These are phyloP conservation scores for Periconia sp. DNA, from an alignment of 2,329 filamentous ascomycete species.

Conservation along the genomic window DNA sequence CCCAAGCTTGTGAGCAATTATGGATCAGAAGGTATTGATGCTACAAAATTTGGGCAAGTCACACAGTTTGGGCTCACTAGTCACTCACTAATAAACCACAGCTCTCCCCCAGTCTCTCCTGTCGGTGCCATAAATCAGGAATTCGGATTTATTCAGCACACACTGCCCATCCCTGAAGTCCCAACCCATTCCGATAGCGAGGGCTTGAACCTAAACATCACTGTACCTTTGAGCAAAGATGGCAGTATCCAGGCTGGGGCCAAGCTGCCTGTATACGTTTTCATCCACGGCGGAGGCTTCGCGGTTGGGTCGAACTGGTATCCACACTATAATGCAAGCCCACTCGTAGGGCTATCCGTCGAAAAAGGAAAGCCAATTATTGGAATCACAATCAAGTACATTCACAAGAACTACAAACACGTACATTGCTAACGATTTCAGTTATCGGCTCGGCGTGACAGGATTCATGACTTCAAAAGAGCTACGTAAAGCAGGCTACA, in stretches of 20 bases:
- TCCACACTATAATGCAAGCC: conserved; percentile 57
- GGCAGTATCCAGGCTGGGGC: conserved; percentile 25
- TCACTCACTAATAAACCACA: conserved; percentile 6
- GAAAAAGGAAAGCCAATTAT: conserved; percentile 55
- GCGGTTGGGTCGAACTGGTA: conserved; percentile 58
- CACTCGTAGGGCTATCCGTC: conserved; percentile 53
- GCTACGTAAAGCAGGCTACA: conserved; percentile 51
- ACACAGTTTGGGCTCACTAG: conserved; percentile 1
- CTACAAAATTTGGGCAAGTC: conserved; percentile 43
- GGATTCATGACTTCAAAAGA: conserved; percentile 55
- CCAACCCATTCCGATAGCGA: conserved; percentile 54
- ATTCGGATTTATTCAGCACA: conserved; percentile 57
- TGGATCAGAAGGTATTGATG: conserved; percentile 30
- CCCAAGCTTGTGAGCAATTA: conserved; percentile 38
- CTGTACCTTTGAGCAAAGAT: conserved; percentile 45
- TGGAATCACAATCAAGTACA: conserved; percentile 53
- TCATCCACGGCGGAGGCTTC: conserved; percentile 61
- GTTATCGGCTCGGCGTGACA: conserved; percentile 39
- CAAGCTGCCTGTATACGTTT: conserved; percentile 58
- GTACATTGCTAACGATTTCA: conserved; percentile 8
- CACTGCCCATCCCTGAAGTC: conserved; percentile 46
- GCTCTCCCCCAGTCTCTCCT: conserved; percentile 46
- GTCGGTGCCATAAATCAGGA: conserved; percentile 53
- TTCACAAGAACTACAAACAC: background rate
- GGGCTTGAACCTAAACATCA: conserved; percentile 61